A percentile compares a stretch with the other conserved stretches of the same genome.
Conservation (phyloP, 768 basidiomycete genomes). For the Calocera cornea region DNA sequence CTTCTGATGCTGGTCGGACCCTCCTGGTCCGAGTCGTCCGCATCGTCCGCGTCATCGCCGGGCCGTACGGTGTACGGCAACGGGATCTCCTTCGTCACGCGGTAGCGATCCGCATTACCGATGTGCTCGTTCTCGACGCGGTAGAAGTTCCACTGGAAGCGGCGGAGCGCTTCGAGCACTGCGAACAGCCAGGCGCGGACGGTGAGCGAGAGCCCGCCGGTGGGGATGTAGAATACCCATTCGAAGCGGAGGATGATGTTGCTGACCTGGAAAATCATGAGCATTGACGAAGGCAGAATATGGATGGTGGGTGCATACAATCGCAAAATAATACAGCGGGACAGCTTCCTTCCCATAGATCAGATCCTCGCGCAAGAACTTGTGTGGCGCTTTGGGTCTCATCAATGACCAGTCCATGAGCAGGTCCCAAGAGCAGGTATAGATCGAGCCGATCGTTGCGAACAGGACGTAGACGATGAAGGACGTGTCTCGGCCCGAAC, state of each 20-base stretch:
- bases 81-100: conserved; percentile 72
- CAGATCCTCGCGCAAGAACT: conserved; percentile 58
- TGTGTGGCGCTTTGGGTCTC: conserved; percentile 39
- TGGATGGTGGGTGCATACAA: conserved; percentile 33
- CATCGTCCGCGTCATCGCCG: conserved; percentile 21
- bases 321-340: conserved; percentile 65
- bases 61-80: conserved; percentile 50
- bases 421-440: conserved; percentile 71
- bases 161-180: conserved; percentile 59
- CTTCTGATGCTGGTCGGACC: conserved; percentile 7
- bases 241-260: conserved; percentile 66
- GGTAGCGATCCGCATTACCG: conserved; percentile 87
- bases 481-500: conserved; percentile 29
- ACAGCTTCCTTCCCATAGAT: conserved; percentile 44
- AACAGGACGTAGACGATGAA: conserved; percentile 61
- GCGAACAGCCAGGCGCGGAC: conserved; percentile 54
- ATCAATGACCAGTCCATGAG: conserved; percentile 88
- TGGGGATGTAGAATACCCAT: conserved; percentile 70
- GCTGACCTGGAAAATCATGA: conserved; percentile 34
- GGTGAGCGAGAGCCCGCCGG: conserved; percentile 33
- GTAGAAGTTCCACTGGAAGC: conserved; percentile 88
- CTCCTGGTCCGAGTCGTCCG: conserved; percentile 31
- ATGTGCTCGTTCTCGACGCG: conserved; percentile 85
- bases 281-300: not conserved
- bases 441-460: conserved; percentile 49